These are phyloP conservation scores for Tinospora cordifolia DNA, from an alignment of 164 flowering plant species.

Conservation along the genomic window DNA sequence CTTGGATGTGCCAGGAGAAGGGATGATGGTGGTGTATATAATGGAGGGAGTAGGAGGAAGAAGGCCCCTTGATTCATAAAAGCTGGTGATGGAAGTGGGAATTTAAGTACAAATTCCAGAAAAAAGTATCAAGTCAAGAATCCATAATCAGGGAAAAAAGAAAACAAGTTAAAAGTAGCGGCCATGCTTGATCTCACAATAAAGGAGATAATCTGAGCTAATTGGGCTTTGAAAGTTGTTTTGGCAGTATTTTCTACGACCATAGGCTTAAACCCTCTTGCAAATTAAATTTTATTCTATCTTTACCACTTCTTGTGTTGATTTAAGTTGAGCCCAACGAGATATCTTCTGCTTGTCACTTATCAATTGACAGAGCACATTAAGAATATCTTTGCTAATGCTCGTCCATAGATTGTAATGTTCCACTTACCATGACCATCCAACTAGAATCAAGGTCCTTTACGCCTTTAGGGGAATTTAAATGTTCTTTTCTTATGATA, in stretches of 20 bases:
- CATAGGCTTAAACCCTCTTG: too few species aligned
- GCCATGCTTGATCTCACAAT: not conserved
- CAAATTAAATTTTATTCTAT: too few species aligned
- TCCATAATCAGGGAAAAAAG: not conserved
- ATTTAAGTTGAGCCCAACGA: too few species aligned
- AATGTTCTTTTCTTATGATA: too few species aligned
- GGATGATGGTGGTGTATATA: slow-evolving; percentile 14
- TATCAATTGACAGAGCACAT: not conserved
- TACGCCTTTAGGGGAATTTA: not conserved
- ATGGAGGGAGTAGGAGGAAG: slow-evolving; percentile 10
- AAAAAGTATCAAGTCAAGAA: slow-evolving; percentile 20
- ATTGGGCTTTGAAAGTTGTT: too few species aligned
- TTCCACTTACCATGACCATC: too few species aligned
- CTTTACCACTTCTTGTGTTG: too few species aligned
- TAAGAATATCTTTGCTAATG: too few species aligned
- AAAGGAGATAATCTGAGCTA: not conserved
- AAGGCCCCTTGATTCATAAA: slow-evolving; percentile 18
- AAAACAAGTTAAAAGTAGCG: not conserved
- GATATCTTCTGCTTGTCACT: not conserved
- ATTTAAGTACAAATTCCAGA: slow-evolving; percentile 25
- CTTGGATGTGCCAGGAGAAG: not conserved
- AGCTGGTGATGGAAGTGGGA: slow-evolving; percentile 22
- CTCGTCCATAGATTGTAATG: too few species aligned
- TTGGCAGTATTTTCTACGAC: too few species aligned
- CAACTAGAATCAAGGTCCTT: too few species aligned